A percentile compares a stretch with the other conserved stretches of the same genome.
Evolutionary conservation across 2,329 filamentous ascomycete genomes (phyloP).

Genomic region (Leptographium flavum): DNA sequence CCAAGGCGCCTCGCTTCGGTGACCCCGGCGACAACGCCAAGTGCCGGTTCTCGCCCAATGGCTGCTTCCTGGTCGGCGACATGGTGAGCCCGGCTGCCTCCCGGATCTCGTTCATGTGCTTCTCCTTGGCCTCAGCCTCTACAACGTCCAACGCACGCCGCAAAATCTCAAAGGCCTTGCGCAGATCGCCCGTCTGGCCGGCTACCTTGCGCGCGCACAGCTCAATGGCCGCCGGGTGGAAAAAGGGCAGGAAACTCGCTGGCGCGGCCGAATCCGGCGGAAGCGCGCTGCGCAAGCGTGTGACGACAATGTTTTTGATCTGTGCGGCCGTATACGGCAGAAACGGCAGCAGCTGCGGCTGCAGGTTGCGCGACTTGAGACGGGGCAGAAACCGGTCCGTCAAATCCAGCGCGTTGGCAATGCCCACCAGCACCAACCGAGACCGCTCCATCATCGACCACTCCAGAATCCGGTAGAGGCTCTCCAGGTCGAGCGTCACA

Average conservation of each 20-base stretch:
- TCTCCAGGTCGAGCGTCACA: slow-evolving; percentile 73
- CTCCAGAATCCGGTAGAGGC: slow-evolving; percentile 88
- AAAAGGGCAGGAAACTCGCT: slow-evolving; percentile 58
- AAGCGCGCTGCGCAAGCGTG: slow-evolving; percentile 64
- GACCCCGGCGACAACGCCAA: slow-evolving; percentile 32
- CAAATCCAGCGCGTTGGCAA: slow-evolving; percentile 89
- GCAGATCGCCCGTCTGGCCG: slow-evolving; percentile 82
- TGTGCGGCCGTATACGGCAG: slow-evolving; percentile 81
- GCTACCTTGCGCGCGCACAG: slow-evolving; percentile 91
- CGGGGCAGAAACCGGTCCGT: slow-evolving; percentile 91
- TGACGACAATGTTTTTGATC: slow-evolving; percentile 75
- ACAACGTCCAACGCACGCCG: slow-evolving; percentile 78
- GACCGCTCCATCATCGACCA: slow-evolving; percentile 81
- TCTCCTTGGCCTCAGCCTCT: slow-evolving; percentile 67
- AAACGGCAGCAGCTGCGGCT: slow-evolving; percentile 80
- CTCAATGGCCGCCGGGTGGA: slow-evolving; percentile 87
- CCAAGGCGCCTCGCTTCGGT: not conserved
- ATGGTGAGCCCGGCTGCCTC: not conserved
- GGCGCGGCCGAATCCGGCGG: slow-evolving; percentile 34
- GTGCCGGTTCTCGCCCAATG: slow-evolving; percentile 72
- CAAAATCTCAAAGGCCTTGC: slow-evolving; percentile 91
- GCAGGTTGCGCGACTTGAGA: slow-evolving; percentile 82
- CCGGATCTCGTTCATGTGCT: slow-evolving; percentile 46
- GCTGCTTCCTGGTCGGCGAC: slow-evolving; percentile 39
- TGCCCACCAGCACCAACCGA: slow-evolving; percentile 71